Percentiles rank a stretch among this genome's conserved stretches.
Evolutionary conservation across 768 basidiomycete genomes (phyloP).

Genomic region (Crassisporium funariophilum): DNA sequence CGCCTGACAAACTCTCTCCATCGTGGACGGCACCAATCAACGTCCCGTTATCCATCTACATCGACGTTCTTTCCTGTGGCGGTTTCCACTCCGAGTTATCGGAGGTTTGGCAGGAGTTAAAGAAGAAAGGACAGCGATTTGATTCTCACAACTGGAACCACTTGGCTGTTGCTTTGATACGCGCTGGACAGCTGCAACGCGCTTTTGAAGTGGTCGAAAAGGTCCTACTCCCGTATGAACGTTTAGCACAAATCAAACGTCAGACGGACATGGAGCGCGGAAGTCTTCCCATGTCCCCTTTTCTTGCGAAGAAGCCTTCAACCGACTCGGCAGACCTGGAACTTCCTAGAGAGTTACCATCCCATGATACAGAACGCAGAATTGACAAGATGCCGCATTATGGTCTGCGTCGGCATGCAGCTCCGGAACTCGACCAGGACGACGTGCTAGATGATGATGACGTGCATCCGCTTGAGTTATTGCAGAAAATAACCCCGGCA

Average conservation of each 20-base stretch:
- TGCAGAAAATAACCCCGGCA: conserved; percentile 63
- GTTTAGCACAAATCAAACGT: too few relatives aligned
- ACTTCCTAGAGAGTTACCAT: too few relatives aligned
- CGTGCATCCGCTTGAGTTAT: conserved; percentile 44
- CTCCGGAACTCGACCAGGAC: conserved; percentile 12
- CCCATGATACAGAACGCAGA: too few relatives aligned
- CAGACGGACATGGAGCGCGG: too few relatives aligned
- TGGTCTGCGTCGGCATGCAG: too few relatives aligned
- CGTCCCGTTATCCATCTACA: conserved; percentile 74
- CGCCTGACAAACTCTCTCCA: not conserved
- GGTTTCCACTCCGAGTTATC: conserved; percentile 66
- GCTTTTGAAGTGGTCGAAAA: conserved; percentile 83
- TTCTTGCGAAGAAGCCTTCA: too few relatives aligned
- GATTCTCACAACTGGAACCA: conserved; percentile 94
- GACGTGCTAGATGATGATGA: conserved; percentile 17
- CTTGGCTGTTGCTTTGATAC: conserved; percentile 70
- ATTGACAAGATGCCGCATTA: too few relatives aligned
- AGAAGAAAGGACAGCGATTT: conserved; percentile 67
- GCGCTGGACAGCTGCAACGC: conserved; percentile 79
- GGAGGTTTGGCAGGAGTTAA: conserved; percentile 65
- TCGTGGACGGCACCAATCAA: conserved; percentile 16
- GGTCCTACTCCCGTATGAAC: conserved; percentile 63
- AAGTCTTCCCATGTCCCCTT: too few relatives aligned
- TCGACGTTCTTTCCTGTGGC: conserved; percentile 69
- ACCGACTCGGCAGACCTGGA: too few relatives aligned